Evolutionary conservation across 768 basidiomycete species (phyloP).

Genomic region (Boletus insuetus): DNA sequence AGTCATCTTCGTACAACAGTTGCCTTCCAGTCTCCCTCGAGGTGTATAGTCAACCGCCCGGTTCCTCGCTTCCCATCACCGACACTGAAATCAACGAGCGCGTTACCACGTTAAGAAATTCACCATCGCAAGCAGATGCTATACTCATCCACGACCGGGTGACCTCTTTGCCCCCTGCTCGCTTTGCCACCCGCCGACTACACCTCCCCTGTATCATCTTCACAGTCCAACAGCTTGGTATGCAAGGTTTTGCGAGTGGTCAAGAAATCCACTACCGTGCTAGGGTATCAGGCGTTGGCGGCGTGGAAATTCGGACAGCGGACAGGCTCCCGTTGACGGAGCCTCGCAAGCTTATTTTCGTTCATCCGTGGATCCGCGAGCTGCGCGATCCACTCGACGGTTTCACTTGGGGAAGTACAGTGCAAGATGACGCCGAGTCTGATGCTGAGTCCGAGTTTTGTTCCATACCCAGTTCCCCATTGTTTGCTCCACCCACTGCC

Average conservation of each 20-base stretch:
- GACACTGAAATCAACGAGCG: not conserved
- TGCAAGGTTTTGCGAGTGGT: not conserved
- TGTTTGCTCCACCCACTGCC: not conserved
- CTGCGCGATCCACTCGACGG: not conserved
- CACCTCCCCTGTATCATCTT: conserved; percentile 5
- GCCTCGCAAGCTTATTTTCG: not conserved
- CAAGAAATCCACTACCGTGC: not conserved
- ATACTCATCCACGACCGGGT: not conserved
- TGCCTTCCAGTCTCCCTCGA: conserved; percentile 6
- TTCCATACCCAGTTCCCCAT: not conserved
- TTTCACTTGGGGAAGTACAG: not conserved
- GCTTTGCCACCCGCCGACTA: not conserved
- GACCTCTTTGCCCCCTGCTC: not conserved
- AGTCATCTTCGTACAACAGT: conserved; percentile 11
- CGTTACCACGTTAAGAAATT: not conserved
- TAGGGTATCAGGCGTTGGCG: not conserved
- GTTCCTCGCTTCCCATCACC: not conserved
- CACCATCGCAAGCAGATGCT: not conserved
- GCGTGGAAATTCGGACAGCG: not conserved
- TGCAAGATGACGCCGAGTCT: not conserved
- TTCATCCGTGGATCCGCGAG: conserved; percentile 8
- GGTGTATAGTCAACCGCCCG: not conserved
- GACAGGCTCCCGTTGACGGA: not conserved
- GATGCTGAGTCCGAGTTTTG: not conserved
- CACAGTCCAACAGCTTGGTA: not conserved